These are phyloP conservation scores for Aegilops umbellulata DNA, from an alignment of 176 grass and related monocot species.

Conservation along the genomic window DNA sequence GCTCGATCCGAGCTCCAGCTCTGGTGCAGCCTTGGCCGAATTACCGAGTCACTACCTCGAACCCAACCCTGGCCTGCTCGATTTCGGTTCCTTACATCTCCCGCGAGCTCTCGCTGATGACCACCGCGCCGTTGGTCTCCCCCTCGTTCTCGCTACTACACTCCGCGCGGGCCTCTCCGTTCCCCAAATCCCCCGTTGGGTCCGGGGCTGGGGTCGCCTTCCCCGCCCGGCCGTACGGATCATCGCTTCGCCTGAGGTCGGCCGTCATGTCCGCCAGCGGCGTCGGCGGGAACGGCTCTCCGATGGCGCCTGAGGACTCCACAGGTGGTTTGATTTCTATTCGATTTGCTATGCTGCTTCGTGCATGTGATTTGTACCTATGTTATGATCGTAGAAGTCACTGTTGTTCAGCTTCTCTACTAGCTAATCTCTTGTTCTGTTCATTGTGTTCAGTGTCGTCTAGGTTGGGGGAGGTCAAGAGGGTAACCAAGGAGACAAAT, in stretches of 20 bases:
- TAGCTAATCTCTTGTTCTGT: not conserved
- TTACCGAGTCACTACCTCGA: not conserved
- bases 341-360: not conserved
- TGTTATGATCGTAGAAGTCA: not conserved
- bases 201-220: not conserved
- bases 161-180: not conserved
- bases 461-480: constrained; percentile 71
- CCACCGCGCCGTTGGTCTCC: constrained; percentile 9
- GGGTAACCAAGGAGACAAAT: constrained; percentile 86
- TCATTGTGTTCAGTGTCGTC: constrained; percentile 22
- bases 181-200: not conserved
- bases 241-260: not conserved
- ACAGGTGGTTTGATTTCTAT: constrained; percentile 19
- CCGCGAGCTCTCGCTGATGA: constrained; percentile 15
- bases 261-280: constrained; percentile 10
- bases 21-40: not conserved
- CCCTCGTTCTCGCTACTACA: not conserved
- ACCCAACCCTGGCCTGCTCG: not conserved
- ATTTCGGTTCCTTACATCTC: not conserved
- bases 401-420: not conserved
- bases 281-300: constrained; percentile 28
- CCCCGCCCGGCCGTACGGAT: not conserved
- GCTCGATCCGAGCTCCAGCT: not conserved
- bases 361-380: not conserved
- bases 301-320: not conserved